These are phyloP conservation scores for Aspergillus wentii DNA, from an alignment of 495 filamentous ascomycete genomes.

Conservation along the genomic window DNA sequence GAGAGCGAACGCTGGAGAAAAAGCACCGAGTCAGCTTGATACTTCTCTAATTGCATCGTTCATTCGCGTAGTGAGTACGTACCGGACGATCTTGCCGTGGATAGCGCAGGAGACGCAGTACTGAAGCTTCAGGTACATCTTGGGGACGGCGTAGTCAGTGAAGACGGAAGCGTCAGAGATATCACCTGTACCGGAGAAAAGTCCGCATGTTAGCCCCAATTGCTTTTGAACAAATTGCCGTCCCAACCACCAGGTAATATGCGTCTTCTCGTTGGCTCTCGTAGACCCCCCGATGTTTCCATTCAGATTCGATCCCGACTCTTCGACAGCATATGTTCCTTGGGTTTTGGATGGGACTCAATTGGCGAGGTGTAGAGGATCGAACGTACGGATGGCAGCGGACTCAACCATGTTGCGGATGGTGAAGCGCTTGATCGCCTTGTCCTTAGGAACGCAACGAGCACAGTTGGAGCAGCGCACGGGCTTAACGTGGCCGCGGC, in stretches of 20 bases:
- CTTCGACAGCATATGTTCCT: no score
- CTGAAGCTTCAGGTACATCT: constrained; percentile 99
- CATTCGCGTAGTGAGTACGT: constrained; percentile 40
- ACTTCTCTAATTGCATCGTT: background rate
- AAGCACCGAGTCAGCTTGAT: constrained; percentile 11
- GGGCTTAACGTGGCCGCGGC: constrained; percentile 98
- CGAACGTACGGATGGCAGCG: constrained; percentile 93
- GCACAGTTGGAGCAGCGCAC: constrained; percentile 99
- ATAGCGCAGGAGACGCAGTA: constrained; percentile 99
- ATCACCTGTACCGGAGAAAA: constrained; percentile 66
- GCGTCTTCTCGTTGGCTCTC: no score
- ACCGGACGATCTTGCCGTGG: constrained; percentile 99
- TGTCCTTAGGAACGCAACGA: constrained; percentile 99
- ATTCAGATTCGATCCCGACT: no score
- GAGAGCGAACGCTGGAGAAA: constrained; percentile 91
- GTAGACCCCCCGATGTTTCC: no score
- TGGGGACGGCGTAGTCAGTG: constrained; percentile 97
- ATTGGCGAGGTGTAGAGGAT: constrained; percentile 10
- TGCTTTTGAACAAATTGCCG: background rate
- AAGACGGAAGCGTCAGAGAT: constrained; percentile 99
- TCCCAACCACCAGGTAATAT: no score
- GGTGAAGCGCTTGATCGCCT: constrained; percentile 99
- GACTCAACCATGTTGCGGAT: constrained; percentile 99
- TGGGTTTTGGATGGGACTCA: no score
- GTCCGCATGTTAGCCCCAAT: constrained; percentile 9